Evolutionary conservation across 192 early-diverging fungal genomes (phyloP).

Genomic region (Podila epicladia): DNA sequence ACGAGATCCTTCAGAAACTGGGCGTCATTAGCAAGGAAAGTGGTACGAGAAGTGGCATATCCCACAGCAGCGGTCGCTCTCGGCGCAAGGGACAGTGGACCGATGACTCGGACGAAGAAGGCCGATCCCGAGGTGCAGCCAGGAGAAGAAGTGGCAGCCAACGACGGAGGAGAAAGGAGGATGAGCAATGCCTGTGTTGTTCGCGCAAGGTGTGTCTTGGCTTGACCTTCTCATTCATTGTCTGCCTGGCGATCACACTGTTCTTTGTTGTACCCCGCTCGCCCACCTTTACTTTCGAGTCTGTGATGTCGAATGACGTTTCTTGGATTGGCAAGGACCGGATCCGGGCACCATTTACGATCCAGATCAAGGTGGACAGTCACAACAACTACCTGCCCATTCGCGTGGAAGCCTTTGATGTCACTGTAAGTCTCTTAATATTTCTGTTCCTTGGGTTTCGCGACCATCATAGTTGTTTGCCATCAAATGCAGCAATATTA

Average conservation of each 20-base stretch:
- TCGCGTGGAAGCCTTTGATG: constrained; percentile 9
- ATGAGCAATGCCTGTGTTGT: constrained; percentile 25
- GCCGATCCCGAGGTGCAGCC: background rate
- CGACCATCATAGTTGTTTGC: background rate
- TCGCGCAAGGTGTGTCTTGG: constrained; percentile 9
- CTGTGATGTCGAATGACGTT: constrained; percentile 1
- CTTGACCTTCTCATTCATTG: constrained; percentile 9
- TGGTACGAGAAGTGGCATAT: constrained; percentile 23
- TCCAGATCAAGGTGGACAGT: constrained; percentile 35
- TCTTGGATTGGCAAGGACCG: constrained; percentile 4
- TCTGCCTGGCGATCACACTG: constrained; percentile 16
- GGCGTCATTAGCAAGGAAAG: constrained; percentile 26
- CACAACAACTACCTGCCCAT: constrained; percentile 33
- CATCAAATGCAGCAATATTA: background rate
- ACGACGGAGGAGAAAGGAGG: background rate
- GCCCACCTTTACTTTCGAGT: constrained; percentile 23
- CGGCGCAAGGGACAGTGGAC: constrained; percentile 46
- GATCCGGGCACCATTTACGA: constrained; percentile 23
- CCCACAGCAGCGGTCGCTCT: constrained; percentile 28
- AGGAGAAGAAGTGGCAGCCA: background rate
- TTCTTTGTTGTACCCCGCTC: constrained; percentile 35
- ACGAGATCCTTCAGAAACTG: constrained; percentile 41
- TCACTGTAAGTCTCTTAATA: constrained; percentile 9
- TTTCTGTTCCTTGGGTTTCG: background rate
- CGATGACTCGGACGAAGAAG: constrained; percentile 44